A percentile compares a stretch with the other conserved stretches of the same genome.
These are phyloP conservation scores for Stenocarpella maydis DNA, from an alignment of 2,329 filamentous ascomycete species.

Conservation along the genomic window DNA sequence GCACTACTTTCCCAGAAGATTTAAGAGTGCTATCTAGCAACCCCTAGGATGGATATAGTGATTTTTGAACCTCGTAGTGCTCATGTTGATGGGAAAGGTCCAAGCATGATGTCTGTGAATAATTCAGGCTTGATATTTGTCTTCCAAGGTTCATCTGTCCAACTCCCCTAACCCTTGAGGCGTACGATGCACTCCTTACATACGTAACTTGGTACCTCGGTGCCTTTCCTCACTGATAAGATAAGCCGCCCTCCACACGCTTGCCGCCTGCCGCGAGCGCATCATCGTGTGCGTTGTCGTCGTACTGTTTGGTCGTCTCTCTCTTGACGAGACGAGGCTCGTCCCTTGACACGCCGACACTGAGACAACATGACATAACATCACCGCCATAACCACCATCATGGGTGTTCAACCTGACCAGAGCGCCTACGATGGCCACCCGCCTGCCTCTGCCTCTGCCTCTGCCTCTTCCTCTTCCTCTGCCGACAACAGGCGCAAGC, in stretches of 20 bases:
- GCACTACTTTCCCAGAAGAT: too few relatives aligned
- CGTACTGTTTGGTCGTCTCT: not conserved
- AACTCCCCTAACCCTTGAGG: conserved; percentile 5
- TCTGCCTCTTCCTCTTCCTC: not conserved
- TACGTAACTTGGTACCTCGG: too few relatives aligned
- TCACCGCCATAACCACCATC: not conserved
- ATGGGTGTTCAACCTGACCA: conserved; percentile 30
- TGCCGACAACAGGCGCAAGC: conserved; percentile 6
- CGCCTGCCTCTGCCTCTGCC: not conserved
- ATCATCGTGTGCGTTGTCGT: too few relatives aligned
- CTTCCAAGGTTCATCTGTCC: too few relatives aligned
- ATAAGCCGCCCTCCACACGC: not conserved
- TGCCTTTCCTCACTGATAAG: not conserved
- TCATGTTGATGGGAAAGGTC: not conserved
- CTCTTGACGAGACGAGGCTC: not conserved
- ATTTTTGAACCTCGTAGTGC: too few relatives aligned
- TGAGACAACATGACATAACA: not conserved
- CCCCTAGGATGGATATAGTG: too few relatives aligned
- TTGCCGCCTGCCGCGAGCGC: not conserved
- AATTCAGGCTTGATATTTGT: too few relatives aligned
- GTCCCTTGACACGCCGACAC: not conserved
- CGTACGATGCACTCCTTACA: not conserved
- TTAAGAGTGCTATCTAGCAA: too few relatives aligned
- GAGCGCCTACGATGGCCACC: not conserved
- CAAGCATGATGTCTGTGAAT: not conserved